Conservation (phyloP, 1,284 basidiomycete genomes). For the Puccinia hordei region DNA sequence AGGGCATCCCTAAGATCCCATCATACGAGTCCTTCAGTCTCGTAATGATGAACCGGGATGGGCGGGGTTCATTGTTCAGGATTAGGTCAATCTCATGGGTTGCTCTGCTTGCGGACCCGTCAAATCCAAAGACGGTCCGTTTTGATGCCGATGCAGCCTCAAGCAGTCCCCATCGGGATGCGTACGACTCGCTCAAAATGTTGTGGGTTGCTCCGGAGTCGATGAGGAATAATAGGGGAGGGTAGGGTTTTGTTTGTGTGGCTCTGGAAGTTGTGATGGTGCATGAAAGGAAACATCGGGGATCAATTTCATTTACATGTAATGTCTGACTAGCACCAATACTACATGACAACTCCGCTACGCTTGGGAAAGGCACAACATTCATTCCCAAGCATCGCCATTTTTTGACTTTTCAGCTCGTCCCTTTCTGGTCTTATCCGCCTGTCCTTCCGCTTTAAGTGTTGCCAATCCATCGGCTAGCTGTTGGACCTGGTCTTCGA, state of each 20-base stretch:
- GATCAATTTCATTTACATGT: not conserved
- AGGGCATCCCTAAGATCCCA: constrained; percentile 1
- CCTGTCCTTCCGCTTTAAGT: not conserved
- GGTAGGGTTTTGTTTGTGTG: not conserved
- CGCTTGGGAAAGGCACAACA: not conserved
- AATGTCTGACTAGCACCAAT: not conserved
- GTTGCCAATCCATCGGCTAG: no score
- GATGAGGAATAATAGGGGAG: not conserved
- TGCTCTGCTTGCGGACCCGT: not conserved
- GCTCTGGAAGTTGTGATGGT: not conserved
- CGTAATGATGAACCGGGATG: not conserved
- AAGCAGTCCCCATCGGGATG: no score
- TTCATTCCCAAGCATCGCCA: no score
- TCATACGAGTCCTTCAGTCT: not conserved
- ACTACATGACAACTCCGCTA: not conserved
- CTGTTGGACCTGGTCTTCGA: no score
- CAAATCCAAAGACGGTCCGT: not conserved
- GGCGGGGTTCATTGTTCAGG: not conserved
- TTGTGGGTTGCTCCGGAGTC: not conserved
- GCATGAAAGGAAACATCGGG: not conserved
- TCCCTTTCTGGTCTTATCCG: not conserved
- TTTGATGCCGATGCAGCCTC: not conserved
- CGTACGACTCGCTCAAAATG: no score
- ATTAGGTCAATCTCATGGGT: not conserved
- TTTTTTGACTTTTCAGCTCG: not conserved